Conservation (phyloP, 305 asterid genomes). For the Euphrasia arctica region DNA sequence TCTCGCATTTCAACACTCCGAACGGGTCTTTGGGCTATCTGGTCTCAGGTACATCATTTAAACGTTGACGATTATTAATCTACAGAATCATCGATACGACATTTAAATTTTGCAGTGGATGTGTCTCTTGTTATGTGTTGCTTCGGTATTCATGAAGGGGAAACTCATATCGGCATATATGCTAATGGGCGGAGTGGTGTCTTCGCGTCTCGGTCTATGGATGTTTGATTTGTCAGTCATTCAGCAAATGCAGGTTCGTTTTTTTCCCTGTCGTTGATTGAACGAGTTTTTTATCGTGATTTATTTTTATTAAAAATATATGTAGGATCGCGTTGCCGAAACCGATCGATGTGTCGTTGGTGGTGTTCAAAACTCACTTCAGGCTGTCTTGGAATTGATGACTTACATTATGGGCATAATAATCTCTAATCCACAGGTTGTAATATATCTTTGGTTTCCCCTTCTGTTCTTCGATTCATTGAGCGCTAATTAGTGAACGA, state of each 20-base stretch:
- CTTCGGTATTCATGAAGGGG: constrained; percentile 51
- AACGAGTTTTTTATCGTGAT: constrained; percentile 29
- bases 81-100: not conserved
- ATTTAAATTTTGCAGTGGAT: constrained; percentile 63
- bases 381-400: constrained; percentile 71
- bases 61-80: not conserved
- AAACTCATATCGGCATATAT: constrained; percentile 49
- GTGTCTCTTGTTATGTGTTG: constrained; percentile 66
- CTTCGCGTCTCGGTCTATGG: constrained; percentile 95
- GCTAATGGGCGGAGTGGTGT: constrained; percentile 88
- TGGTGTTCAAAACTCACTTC: constrained; percentile 90
- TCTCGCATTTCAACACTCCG: constrained; percentile 61
- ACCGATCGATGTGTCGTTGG: constrained; percentile 79
- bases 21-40: constrained; percentile 90
- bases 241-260: constrained; percentile 89
- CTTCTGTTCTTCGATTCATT: not conserved
- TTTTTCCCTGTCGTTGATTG: constrained; percentile 84
- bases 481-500: not conserved
- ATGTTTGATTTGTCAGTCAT: constrained; percentile 86
- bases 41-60: constrained; percentile 60
- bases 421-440: constrained; percentile 82
- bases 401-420: constrained; percentile 69
- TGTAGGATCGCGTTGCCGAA: constrained; percentile 70
- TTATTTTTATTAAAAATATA: not conserved
- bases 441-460: not conserved